Base-by-base conservation (phyloP, 495 filamentous ascomycete species). In the Thozetella sp. region DNA sequence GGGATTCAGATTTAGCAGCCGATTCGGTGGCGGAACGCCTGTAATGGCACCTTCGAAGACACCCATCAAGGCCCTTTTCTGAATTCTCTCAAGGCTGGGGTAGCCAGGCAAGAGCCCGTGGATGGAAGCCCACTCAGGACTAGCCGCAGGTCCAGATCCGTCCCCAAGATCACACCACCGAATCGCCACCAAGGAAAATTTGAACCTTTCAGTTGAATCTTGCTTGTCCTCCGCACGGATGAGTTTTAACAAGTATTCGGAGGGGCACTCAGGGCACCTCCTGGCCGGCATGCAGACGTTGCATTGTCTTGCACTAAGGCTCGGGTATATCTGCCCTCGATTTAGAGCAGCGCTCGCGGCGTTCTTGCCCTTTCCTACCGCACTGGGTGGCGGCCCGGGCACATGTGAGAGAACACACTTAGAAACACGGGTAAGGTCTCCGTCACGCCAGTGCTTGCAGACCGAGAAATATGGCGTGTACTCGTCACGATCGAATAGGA, bases 141-240 rank as follows among this genome's bases (percentile, higher is more conserved):
- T 48, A 20, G 43, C 43, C 9, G 20, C 11, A 11, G 43, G 43
- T n/a, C 43, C 43, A 3, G 43, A 48, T 4, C 43, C 43, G n/a
- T 48, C 43, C n/a, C 43, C 43, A n/a, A 48, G 43, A 48, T 48
- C 43, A 20, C 43, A 48, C 43, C 43, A 48, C 43, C 43, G 43
- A 48, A 19, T 48, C 43, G 20, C 43, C 11, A 48, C 43, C 4
- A 48, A 3, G 11, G 20, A 15, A n/a, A n/a, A 48, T 48, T 48
- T 48, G 43, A 48, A 48, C 43, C 43, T 19, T 20, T 19, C 43
- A 10, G 3, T n/a, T 10, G 9, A 4, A n/a, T 48, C 43, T 4
- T 48, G n/a, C 20, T 48, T 48, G 6, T 48, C 43, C 43, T 48
- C 43, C 4, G 43, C 43, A 10, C 43, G 43, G n/a, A 48, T 48